A percentile compares a stretch with the other conserved stretches of the same genome.
phyloP scores from a whole-genome alignment of 352 stramenopile genomes.

The Pythium oligandrum region DNA sequence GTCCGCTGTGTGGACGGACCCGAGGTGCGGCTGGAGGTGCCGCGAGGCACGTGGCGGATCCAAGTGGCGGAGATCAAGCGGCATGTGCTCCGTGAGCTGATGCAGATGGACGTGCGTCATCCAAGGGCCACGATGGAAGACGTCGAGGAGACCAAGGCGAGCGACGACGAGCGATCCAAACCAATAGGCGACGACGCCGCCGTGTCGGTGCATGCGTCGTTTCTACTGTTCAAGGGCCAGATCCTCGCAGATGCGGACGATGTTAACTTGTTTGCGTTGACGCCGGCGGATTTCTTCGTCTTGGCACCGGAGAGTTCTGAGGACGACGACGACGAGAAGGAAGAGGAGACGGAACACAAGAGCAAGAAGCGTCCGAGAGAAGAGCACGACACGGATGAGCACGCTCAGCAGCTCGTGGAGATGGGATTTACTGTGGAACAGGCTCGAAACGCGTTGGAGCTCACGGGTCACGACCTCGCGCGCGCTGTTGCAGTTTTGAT shows the following conservation, averaged over 20 bases:
- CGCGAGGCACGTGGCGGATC: slow-evolving; percentile 31
- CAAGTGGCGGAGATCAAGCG: slow-evolving; percentile 47
- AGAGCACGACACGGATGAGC: not conserved
- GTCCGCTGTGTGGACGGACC: slow-evolving; percentile 47
- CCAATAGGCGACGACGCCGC: no score
- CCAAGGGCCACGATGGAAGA: no score
- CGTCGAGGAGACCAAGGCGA: no score
- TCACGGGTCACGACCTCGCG: slow-evolving; percentile 28
- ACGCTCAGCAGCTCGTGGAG: slow-evolving; percentile 40
- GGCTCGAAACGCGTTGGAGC: slow-evolving; percentile 23
- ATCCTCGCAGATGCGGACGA: slow-evolving; percentile 57
- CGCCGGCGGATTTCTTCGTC: slow-evolving; percentile 55
- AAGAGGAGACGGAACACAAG: slow-evolving; percentile 14
- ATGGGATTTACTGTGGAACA: slow-evolving; percentile 47
- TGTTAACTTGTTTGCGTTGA: slow-evolving; percentile 49
- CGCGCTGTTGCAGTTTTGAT: slow-evolving; percentile 36
- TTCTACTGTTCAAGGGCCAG: slow-evolving; percentile 46
- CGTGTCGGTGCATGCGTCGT: slow-evolving; percentile 11
- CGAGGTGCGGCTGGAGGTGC: slow-evolving; percentile 51
- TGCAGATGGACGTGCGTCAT: not conserved
- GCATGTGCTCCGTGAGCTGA: slow-evolving; percentile 30
- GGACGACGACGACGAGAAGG: not conserved
- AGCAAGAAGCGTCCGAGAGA: not conserved
- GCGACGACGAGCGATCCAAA: no score
- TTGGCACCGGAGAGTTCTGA: slow-evolving; percentile 25